Conservation (phyloP, 345 rosid genomes). For the Linum tenue region DNA sequence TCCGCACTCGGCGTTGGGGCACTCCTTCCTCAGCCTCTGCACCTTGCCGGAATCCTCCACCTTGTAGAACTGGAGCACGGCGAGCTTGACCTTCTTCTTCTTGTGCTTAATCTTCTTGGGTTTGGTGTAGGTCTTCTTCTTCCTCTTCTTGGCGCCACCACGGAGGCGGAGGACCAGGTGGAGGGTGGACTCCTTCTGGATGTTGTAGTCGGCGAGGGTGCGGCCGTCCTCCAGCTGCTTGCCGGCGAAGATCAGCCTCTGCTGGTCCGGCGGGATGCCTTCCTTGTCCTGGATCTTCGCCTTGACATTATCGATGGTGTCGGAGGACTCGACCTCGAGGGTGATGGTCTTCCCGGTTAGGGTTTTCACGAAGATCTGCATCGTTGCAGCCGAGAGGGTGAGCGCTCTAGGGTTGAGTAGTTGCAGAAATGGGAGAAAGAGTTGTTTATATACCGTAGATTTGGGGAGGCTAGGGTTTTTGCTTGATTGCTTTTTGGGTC, state of each 20-base stretch:
- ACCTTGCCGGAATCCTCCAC: slow-evolving; percentile 6
- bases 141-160: slow-evolving; percentile 8
- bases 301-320: slow-evolving; percentile 5
- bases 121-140: slow-evolving; percentile 5
- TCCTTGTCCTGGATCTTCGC: slow-evolving; percentile 9
- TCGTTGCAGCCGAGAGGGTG: background rate
- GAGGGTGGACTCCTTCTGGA: slow-evolving; percentile 7
- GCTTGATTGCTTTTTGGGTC: background rate
- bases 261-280: slow-evolving; percentile 6
- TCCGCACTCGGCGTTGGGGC: slow-evolving; percentile 3
- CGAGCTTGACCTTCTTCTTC: slow-evolving; percentile 6
- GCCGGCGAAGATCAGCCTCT: slow-evolving; percentile 4
- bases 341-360: slow-evolving; percentile 6
- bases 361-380: slow-evolving; percentile 8
- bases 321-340: slow-evolving; percentile 5
- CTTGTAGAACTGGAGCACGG: slow-evolving; percentile 6
- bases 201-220: slow-evolving; percentile 2
- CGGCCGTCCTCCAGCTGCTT: slow-evolving; percentile 8
- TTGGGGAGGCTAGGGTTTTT: background rate
- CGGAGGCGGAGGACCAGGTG: slow-evolving; percentile 8
- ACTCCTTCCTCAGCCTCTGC: slow-evolving; percentile 5
- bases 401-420: background rate
- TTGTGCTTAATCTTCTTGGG: slow-evolving; percentile 7
- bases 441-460: background rate
- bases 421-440: background rate